Percentiles rank a stretch among this genome's conserved stretches.
These are phyloP conservation scores for Erigeron philadelphicus DNA, from an alignment of 140 eudicot genomes.

Conservation along the genomic window DNA sequence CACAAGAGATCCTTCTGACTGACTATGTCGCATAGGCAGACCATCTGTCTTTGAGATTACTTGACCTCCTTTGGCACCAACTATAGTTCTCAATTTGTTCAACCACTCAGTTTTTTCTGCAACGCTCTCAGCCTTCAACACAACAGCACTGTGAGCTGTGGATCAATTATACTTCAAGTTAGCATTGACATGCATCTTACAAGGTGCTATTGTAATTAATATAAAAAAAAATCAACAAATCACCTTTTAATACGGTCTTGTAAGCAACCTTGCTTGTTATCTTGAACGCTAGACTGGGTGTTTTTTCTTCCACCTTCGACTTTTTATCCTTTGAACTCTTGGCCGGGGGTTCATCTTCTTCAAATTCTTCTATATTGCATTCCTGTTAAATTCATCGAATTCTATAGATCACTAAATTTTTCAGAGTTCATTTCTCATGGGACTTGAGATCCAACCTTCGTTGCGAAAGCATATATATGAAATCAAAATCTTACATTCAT, in stretches of 20 bases:
- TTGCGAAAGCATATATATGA: no score
- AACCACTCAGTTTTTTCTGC: slow-evolving; percentile 87
- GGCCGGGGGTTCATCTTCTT: slow-evolving; percentile 75
- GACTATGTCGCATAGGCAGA: slow-evolving; percentile 68
- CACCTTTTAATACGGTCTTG: slow-evolving; percentile 88
- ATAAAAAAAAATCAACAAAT: background rate
- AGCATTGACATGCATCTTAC: background rate
- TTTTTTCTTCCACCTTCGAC: slow-evolving; percentile 73
- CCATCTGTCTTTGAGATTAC: slow-evolving; percentile 62
- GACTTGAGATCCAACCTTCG: background rate
- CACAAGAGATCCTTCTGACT: slow-evolving; percentile 96
- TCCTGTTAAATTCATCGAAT: slow-evolving; percentile 41
- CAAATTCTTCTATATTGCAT: slow-evolving; percentile 71
- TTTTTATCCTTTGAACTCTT: slow-evolving; percentile 95
- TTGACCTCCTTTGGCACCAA: slow-evolving; percentile 75
- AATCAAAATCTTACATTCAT: background rate
- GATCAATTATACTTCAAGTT: slow-evolving; percentile 11
- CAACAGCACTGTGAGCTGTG: slow-evolving; percentile 90
- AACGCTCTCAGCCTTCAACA: slow-evolving; percentile 88
- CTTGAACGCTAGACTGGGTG: slow-evolving; percentile 74
- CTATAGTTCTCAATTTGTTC: slow-evolving; percentile 54
- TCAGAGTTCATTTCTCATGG: background rate
- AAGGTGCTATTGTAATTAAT: no score
- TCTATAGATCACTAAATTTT: background rate
- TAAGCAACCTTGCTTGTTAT: slow-evolving; percentile 85